phyloP scores from a whole-genome alignment of 2,329 filamentous ascomycete genomes.

The Penicillium sp. region DNA sequence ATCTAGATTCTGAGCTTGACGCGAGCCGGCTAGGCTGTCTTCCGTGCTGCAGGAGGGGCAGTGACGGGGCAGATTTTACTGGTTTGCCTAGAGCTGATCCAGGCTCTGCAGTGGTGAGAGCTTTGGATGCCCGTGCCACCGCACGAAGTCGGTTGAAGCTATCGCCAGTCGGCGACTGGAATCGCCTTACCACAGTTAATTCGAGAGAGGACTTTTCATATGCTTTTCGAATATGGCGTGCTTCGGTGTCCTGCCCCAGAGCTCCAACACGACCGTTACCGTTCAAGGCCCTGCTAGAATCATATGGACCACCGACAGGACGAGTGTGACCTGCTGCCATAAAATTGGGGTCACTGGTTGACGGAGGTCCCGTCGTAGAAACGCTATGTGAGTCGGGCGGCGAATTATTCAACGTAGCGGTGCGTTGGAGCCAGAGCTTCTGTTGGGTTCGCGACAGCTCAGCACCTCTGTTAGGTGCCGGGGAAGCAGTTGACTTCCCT shows the following conservation, averaged over 20 bases:
- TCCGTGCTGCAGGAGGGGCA: slow-evolving; percentile 31
- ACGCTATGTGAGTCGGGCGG: slow-evolving; percentile 42
- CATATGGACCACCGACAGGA: slow-evolving; percentile 29
- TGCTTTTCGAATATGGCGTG: slow-evolving; percentile 43
- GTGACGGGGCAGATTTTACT: slow-evolving; percentile 37
- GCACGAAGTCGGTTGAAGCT: slow-evolving; percentile 42
- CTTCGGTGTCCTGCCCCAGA: slow-evolving; percentile 35
- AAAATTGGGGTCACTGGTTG: slow-evolving; percentile 38
- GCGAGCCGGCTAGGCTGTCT: slow-evolving; percentile 19
- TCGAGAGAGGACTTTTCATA: slow-evolving; percentile 47
- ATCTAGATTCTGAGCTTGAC: slow-evolving; percentile 24
- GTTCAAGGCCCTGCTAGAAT: slow-evolving; percentile 30
- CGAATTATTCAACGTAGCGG: slow-evolving; percentile 46
- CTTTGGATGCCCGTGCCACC: slow-evolving; percentile 25
- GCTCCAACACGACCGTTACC: slow-evolving; percentile 29
- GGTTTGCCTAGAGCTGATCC: slow-evolving; percentile 30
- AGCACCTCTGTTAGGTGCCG: slow-evolving; percentile 34
- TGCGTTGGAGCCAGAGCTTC: slow-evolving; percentile 50
- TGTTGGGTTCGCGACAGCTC: slow-evolving; percentile 50
- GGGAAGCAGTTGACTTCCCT: slow-evolving; percentile 33
- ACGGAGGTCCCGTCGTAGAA: slow-evolving; percentile 31
- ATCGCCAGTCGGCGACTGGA: slow-evolving; percentile 46
- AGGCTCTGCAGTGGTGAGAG: slow-evolving; percentile 10
- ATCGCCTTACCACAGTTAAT: slow-evolving; percentile 46
- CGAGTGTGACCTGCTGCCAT: slow-evolving; percentile 32